Percentiles rank a stretch among this genome's conserved stretches.
These are phyloP conservation scores for Coemansia asiatica DNA, from an alignment of 192 early-diverging fungal genomes.

Conservation along the genomic window DNA sequence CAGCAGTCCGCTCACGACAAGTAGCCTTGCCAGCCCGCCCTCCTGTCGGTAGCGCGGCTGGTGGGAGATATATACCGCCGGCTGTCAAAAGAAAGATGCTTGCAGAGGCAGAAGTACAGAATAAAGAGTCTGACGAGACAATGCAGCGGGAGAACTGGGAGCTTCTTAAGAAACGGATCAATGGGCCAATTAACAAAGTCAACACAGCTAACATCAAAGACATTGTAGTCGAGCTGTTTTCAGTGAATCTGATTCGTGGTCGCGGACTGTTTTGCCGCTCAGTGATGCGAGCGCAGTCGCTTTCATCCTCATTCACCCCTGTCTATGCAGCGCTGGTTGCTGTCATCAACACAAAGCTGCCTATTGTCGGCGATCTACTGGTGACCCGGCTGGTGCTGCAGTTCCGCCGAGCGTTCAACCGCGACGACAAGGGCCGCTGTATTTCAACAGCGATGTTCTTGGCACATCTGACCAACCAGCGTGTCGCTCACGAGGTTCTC, in stretches of 20 bases:
- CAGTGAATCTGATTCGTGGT: conserved; percentile 89
- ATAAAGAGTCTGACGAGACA: conserved; percentile 11
- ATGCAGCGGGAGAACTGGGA: conserved; percentile 91
- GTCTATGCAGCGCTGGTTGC: conserved; percentile 87
- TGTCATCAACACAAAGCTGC: conserved; percentile 92
- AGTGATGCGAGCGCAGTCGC: conserved; percentile 86
- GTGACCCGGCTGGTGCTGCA: conserved; percentile 81
- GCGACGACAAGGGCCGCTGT: conserved; percentile 87
- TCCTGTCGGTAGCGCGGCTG: not conserved
- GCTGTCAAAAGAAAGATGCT: conserved; percentile 75
- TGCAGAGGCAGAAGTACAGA: conserved; percentile 25
- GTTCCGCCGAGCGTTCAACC: conserved; percentile 86
- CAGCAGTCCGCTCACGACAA: not conserved
- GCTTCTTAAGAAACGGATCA: conserved; percentile 88
- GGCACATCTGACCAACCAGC: conserved; percentile 91
- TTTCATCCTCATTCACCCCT: conserved; percentile 84
- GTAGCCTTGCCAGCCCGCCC: not conserved
- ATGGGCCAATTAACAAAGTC: conserved; percentile 94
- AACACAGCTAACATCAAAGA: conserved; percentile 89
- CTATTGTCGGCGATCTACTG: conserved; percentile 84
- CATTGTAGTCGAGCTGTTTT: conserved; percentile 84
- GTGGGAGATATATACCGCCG: conserved; percentile 77
- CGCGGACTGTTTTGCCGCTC: conserved; percentile 83
- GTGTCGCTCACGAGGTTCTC: conserved; percentile 83
- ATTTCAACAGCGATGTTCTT: conserved; percentile 83